phyloP scores from a whole-genome alignment of 2,329 filamentous ascomycete species.

The Davidsoniella eucalypti region DNA sequence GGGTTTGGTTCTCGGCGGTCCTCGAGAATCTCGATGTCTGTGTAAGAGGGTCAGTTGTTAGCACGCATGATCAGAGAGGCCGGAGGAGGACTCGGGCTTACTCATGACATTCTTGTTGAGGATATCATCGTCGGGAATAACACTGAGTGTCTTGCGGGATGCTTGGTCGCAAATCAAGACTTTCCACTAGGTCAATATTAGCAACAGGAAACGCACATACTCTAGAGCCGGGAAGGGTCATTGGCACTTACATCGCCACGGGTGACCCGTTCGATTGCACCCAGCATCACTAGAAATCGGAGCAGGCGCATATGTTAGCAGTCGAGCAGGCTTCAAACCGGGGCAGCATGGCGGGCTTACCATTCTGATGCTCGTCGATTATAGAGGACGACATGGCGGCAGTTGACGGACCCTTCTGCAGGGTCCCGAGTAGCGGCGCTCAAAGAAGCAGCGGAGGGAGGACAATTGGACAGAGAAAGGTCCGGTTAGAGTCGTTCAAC shows the following conservation, averaged over 20 bases:
- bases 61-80: background rate
- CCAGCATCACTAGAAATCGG: conserved; percentile 40
- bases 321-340: background rate
- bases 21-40: conserved; percentile 92
- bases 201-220: background rate
- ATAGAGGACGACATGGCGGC: conserved; percentile 64
- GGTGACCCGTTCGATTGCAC: conserved; percentile 61
- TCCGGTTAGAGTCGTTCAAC: no score
- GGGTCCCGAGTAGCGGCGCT: background rate
- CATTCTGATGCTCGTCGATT: conserved; percentile 60
- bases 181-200: conserved; percentile 60
- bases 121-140: conserved; percentile 88
- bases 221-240: background rate
- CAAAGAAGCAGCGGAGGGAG: no score
- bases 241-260: conserved; percentile 53
- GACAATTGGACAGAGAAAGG: no score
- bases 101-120: conserved; percentile 93
- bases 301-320: conserved; percentile 19
- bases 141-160: conserved; percentile 75
- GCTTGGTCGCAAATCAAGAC: conserved; percentile 76
- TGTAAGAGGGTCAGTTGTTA: conserved; percentile 13
- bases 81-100: conserved; percentile 28
- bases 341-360: conserved; percentile 15
- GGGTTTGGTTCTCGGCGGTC: conserved; percentile 65
- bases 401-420: conserved; percentile 1